phyloP scores from a whole-genome alignment of 2,329 filamentous ascomycete species.

The Cucurbitaria berberidis region DNA sequence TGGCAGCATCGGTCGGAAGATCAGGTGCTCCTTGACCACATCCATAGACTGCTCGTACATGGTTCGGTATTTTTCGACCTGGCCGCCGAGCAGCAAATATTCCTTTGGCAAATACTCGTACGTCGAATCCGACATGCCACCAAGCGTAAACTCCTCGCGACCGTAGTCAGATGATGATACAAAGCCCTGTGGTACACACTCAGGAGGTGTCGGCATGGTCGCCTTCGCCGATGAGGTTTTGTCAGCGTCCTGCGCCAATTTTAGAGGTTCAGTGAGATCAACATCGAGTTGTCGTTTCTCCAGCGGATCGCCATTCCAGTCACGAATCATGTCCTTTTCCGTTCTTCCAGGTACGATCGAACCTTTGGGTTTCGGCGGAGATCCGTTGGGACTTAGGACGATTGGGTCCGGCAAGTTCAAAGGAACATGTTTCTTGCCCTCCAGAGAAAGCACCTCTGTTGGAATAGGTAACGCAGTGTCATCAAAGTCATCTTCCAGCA shows the following conservation, averaged over 20 bases:
- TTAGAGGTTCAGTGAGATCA: slow-evolving; percentile 19
- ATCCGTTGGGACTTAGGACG: slow-evolving; percentile 16
- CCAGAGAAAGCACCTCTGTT: slow-evolving; percentile 31
- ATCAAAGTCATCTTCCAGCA: slow-evolving; percentile 8
- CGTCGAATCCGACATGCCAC: slow-evolving; percentile 50
- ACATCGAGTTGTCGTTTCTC: slow-evolving; percentile 34
- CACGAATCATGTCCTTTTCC: slow-evolving; percentile 25
- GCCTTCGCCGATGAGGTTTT: slow-evolving; percentile 10
- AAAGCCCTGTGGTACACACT: slow-evolving; percentile 61
- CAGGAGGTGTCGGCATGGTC: slow-evolving; percentile 27
- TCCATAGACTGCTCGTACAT: slow-evolving; percentile 63
- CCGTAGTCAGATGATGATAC: slow-evolving; percentile 54
- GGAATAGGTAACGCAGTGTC: slow-evolving; percentile 14
- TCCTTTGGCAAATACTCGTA: slow-evolving; percentile 57
- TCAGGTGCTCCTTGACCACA: slow-evolving; percentile 53
- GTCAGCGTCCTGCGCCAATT: slow-evolving; percentile 7
- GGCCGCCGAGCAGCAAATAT: slow-evolving; percentile 55
- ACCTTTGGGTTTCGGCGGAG: slow-evolving; percentile 11
- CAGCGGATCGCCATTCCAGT: slow-evolving; percentile 27
- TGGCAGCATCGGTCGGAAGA: slow-evolving; percentile 60
- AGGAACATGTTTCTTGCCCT: slow-evolving; percentile 43
- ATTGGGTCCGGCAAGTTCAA: slow-evolving; percentile 39
- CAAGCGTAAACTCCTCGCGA: slow-evolving; percentile 51
- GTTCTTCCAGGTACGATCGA: slow-evolving; percentile 11
- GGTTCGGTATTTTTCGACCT: slow-evolving; percentile 55